Conservation (phyloP, 1,284 basidiomycete species). For the Neotropicomus parvogracilis region DNA sequence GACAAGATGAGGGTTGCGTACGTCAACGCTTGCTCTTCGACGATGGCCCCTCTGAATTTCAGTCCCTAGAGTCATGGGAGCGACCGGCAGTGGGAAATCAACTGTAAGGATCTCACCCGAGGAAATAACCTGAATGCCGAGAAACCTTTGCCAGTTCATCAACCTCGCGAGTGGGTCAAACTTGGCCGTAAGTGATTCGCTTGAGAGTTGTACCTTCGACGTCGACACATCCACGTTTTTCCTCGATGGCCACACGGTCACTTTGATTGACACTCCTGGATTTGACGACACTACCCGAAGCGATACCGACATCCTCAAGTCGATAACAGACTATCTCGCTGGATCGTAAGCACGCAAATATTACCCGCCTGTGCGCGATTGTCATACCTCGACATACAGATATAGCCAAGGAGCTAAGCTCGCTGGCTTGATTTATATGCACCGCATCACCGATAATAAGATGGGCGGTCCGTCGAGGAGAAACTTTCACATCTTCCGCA, state of each 20-base stretch:
- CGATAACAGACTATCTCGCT: slow-evolving; percentile 32
- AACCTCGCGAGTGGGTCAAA: slow-evolving; percentile 33
- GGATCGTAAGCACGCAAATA: slow-evolving; percentile 24
- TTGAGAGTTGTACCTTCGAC: slow-evolving; percentile 35
- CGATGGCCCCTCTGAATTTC: slow-evolving; percentile 4
- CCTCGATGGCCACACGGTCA: slow-evolving; percentile 25
- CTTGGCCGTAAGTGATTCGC: slow-evolving; percentile 29
- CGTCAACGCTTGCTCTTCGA: slow-evolving; percentile 3
- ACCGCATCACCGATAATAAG: slow-evolving; percentile 48
- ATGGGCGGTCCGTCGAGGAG: slow-evolving; percentile 46
- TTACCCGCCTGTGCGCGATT: not conserved
- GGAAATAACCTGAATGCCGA: not conserved
- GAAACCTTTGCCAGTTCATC: slow-evolving; percentile 26
- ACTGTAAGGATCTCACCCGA: slow-evolving; percentile 29
- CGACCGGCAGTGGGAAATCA: slow-evolving; percentile 44
- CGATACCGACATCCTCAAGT: slow-evolving; percentile 36
- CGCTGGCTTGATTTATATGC: slow-evolving; percentile 51
- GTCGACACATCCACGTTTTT: slow-evolving; percentile 30
- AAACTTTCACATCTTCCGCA: slow-evolving; percentile 48
- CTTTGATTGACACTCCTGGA: slow-evolving; percentile 38
- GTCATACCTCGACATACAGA: slow-evolving; percentile 20
- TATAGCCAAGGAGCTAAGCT: slow-evolving; percentile 38
- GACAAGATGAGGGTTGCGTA: slow-evolving; percentile 29
- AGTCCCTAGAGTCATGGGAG: slow-evolving; percentile 40
- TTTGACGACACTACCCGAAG: slow-evolving; percentile 38